These are phyloP conservation scores for Fusarium papillatum DNA, from an alignment of 2,329 filamentous ascomycete genomes.

Conservation along the genomic window DNA sequence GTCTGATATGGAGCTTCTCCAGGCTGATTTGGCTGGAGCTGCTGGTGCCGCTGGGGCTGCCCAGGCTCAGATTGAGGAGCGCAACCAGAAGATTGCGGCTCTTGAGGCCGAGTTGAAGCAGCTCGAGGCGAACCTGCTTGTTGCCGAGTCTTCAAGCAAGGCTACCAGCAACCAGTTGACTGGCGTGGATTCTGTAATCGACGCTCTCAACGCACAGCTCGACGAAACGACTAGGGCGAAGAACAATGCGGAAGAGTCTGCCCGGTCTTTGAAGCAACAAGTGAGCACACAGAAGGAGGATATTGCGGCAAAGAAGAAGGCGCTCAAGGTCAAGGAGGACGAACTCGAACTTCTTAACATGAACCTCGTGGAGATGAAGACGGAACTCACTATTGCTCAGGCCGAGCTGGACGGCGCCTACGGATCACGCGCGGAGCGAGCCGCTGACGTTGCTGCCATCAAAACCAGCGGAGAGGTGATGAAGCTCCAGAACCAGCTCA, in stretches of 20 bases:
- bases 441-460: conserved; percentile 68
- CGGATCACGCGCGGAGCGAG: conserved; percentile 70
- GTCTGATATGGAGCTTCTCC: conserved; percentile 51
- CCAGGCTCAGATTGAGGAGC: conserved; percentile 48
- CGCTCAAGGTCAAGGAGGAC: conserved; percentile 62
- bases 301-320: conserved; percentile 54
- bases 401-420: conserved; percentile 74
- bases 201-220: conserved; percentile 45
- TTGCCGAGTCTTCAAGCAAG: conserved; percentile 54
- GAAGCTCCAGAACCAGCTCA: conserved; percentile 62
- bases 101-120: conserved; percentile 54
- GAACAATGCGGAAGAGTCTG: conserved; percentile 44
- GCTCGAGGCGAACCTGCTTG: conserved; percentile 40
- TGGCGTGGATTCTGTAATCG: conserved; percentile 47
- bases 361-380: conserved; percentile 70
- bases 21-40: conserved; percentile 33
- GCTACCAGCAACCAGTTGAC: conserved; percentile 51
- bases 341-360: conserved; percentile 65
- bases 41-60: conserved; percentile 31
- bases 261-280: conserved; percentile 43
- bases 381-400: conserved; percentile 71
- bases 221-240: conserved; percentile 46
- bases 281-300: conserved; percentile 37
- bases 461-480: conserved; percentile 61
- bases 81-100: conserved; percentile 57